Conservation (phyloP, 495 filamentous ascomycete species). For the Podospora fimiseda region DNA sequence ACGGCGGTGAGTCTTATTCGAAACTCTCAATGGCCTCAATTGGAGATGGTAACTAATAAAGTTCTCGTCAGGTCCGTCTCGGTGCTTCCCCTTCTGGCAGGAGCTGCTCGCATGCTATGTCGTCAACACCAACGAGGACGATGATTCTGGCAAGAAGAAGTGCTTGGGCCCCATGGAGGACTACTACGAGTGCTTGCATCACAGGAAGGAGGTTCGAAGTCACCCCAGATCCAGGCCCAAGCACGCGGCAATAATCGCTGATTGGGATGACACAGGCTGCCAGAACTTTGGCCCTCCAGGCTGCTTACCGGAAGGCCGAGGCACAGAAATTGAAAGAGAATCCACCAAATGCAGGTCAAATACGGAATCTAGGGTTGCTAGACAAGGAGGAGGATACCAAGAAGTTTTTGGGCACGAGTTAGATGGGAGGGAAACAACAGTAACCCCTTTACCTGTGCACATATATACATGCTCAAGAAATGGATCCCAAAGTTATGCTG, state of each 20-base stretch:
- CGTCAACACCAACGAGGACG: conserved; percentile 66
- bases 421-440: conserved; percentile 5
- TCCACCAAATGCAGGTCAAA: conserved; percentile 62
- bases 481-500: no score
- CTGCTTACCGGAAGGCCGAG: conserved; percentile 78
- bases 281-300: conserved; percentile 71
- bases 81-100: conserved; percentile 99
- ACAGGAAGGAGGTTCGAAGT: conserved; percentile 80
- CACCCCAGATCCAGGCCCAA: neutral
- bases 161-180: conserved; percentile 87
- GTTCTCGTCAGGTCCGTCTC: conserved; percentile 57
- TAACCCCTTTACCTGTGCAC: conserved; percentile 8
- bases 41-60: conserved; percentile 3
- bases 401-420: conserved; percentile 44
- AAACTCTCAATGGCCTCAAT: conserved; percentile 13
- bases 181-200: conserved; percentile 97
- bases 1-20: conserved; percentile 55
- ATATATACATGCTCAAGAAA: conserved; percentile 9
- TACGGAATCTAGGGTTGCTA: conserved; percentile 76
- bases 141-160: conserved; percentile 78
- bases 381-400: conserved; percentile 76
- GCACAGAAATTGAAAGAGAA: conserved; percentile 70
- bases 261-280: conserved; percentile 51
- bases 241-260: neutral
- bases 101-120: conserved; percentile 86